Base-by-base conservation (phyloP, 2,329 filamentous ascomycete genomes). In the Nigrospora oryzae region DNA sequence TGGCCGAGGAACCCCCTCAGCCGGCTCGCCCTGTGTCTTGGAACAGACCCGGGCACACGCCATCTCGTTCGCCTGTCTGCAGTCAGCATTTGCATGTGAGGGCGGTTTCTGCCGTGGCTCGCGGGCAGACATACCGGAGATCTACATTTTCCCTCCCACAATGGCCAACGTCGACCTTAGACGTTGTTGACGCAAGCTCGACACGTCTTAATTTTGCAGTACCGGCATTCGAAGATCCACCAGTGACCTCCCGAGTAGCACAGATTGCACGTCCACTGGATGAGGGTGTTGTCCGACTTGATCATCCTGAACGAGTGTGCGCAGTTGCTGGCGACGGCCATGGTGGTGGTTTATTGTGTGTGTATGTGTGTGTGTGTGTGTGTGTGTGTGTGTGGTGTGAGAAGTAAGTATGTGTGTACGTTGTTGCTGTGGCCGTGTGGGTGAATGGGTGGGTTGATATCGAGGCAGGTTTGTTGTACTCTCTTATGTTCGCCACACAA, bases 161-260 rank as follows among this genome's bases (percentile, higher is more conserved):
- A 36, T 11, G 34, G 34, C 11, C 34, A 5, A 11, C 14, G 16
- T 16, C 14, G 14, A 36, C 34, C 38, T 44, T 55, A 71, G 53
- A 63, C 64, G 47, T 59, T 68, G 49, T 75, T 67, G 39, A 72
- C 70, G 59, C 81, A 84, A 23, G 70, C 64, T 43, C 78, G 70
- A 61, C 81, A 85, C 30, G 76, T 72, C 63, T 84, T 80, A 42
- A 83, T 64, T 60, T 81, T 80, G 74, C 82, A 86, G 60, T 82
- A 83, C 49, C 73, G 69, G 65, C 82, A 86, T 61, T 85, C 79
- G 51, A 76, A 84, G 56, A 86, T 84, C 63, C 74, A 75, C 77
- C 79, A 84, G 62, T 81, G 75, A 42, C 80, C 80, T 2, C 80
- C 81, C 2, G 74, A 76, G 49, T 79, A 74, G 59, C 81, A 85